A percentile compares a stretch with the other conserved stretches of the same genome.
Conservation (phyloP, 2,329 filamentous ascomycete genomes). For the Microthyrium microscopicum region DNA sequence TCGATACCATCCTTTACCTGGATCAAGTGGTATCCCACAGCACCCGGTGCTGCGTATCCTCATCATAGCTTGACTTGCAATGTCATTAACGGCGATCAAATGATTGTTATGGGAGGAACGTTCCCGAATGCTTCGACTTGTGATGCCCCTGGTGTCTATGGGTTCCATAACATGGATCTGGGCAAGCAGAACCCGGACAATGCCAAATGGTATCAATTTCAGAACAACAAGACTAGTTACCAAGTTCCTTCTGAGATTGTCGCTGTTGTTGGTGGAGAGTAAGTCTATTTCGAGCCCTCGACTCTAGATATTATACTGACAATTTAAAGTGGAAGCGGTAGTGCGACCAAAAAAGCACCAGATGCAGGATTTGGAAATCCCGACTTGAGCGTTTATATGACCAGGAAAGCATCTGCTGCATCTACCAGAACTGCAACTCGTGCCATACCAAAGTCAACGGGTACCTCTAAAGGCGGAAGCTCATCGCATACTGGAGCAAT, state of each 20-base stretch:
- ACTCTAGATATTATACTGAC: not conserved
- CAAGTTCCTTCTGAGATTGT: conserved; percentile 35
- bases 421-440: conserved; percentile 1
- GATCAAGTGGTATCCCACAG: conserved; percentile 37
- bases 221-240: conserved; percentile 34
- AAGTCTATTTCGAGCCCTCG: not conserved
- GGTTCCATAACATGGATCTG: conserved; percentile 39
- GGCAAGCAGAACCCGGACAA: conserved; percentile 28
- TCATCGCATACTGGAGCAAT: conserved; percentile 1
- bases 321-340: not conserved
- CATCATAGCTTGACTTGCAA: conserved; percentile 44
- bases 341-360: not conserved
- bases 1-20: conserved; percentile 45
- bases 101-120: conserved; percentile 45
- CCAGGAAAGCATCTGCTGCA: not conserved
- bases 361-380: not conserved
- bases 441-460: not conserved
- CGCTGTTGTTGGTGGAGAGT: conserved; percentile 24
- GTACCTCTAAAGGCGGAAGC: not conserved
- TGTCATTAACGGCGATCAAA: conserved; percentile 38
- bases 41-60: conserved; percentile 25
- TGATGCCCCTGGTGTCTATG: conserved; percentile 36
- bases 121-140: conserved; percentile 35
- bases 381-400: not conserved
- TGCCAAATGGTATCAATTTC: conserved; percentile 35